Evolutionary conservation across 768 basidiomycete genomes (phyloP).

Genomic region (Podaxis rugospora): DNA sequence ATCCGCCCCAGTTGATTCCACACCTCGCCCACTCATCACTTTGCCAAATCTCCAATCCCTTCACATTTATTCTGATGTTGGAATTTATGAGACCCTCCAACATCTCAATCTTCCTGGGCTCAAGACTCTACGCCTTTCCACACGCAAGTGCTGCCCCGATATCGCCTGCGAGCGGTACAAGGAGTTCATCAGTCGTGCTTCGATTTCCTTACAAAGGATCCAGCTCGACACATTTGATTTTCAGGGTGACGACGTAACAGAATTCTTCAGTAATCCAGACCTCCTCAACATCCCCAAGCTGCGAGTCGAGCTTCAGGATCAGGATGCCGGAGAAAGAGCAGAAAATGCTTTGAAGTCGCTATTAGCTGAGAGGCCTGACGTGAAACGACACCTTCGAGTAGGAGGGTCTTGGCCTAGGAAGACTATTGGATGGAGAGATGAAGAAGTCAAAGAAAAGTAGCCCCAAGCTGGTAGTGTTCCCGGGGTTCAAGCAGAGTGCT

Average conservation of each 20-base stretch:
- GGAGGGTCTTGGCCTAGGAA: too few relatives aligned
- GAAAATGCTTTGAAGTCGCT: too few relatives aligned
- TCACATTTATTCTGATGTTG: background rate
- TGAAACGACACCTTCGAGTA: too few relatives aligned
- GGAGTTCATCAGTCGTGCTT: background rate
- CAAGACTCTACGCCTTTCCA: background rate
- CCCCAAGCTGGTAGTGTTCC: too few relatives aligned
- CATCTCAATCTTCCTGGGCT: background rate
- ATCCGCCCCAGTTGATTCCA: background rate
- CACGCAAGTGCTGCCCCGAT: background rate
- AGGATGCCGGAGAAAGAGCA: too few relatives aligned
- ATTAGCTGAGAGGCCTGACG: too few relatives aligned
- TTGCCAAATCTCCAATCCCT: background rate
- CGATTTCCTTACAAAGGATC: background rate
- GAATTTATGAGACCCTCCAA: background rate
- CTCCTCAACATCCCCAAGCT: background rate
- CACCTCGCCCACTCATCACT: background rate
- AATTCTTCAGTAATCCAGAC: background rate
- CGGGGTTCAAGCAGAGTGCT: too few relatives aligned
- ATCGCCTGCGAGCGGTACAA: background rate
- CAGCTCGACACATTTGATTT: background rate
- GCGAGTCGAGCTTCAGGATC: too few relatives aligned
- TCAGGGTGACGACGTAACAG: background rate
- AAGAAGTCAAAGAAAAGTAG: constrained; percentile 12
- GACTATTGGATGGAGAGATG: too few relatives aligned